A percentile compares a stretch with the other conserved stretches of the same genome.
Conservation (phyloP, 257 asterid genomes). For the Sherardia arvensis region DNA sequence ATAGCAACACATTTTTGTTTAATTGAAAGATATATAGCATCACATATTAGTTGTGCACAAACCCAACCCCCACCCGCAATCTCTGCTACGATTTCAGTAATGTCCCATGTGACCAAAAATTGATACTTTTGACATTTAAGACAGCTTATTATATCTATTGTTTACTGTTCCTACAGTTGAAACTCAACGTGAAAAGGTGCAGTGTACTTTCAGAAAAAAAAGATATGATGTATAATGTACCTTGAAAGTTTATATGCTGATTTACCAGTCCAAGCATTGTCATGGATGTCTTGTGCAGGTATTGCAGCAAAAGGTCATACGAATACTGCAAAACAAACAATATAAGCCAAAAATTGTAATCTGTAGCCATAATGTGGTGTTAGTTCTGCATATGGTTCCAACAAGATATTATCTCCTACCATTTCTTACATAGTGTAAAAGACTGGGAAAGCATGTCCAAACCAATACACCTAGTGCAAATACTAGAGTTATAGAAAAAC, state of each 20-base stretch:
- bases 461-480: no score
- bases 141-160: background rate
- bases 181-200: background rate
- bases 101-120: background rate
- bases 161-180: background rate
- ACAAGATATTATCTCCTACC: background rate
- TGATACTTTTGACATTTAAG: background rate
- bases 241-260: slow-evolving; percentile 92
- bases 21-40: no score
- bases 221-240: slow-evolving; percentile 21
- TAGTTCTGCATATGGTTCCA: background rate
- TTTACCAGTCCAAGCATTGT: slow-evolving; percentile 90
- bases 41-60: background rate
- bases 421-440: background rate
- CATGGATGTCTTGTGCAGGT: slow-evolving; percentile 76
- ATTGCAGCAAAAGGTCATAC: slow-evolving; percentile 84
- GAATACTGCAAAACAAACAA: slow-evolving; percentile 49
- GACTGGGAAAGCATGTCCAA: background rate
- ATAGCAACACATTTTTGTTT: no score
- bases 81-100: background rate
- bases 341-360: background rate
- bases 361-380: background rate
- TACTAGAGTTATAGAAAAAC: no score
- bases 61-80: no score
- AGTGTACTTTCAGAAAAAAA: background rate